A percentile compares a stretch with the other conserved stretches of the same genome.
Evolutionary conservation across 495 filamentous ascomycete genomes (phyloP).

Genomic region (Podospora fimiseda): DNA sequence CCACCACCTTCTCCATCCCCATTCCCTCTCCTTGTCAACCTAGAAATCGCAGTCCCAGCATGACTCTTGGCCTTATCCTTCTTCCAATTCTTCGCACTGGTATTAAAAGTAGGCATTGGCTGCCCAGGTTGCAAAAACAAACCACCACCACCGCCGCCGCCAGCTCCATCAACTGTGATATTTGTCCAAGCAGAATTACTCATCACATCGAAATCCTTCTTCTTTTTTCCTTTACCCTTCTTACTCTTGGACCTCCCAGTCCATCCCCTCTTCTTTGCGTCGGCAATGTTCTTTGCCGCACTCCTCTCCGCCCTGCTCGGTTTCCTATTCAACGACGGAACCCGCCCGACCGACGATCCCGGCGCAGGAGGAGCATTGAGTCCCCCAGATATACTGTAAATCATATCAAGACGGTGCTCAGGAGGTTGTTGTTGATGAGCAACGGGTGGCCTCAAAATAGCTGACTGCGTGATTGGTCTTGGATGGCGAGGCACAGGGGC

Average conservation of each 20-base stretch:
- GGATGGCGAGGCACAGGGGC: conserved; percentile 40
- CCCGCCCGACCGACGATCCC: conserved; percentile 39
- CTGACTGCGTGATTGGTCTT: conserved; percentile 28
- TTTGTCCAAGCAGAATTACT: conserved; percentile 46
- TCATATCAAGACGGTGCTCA: conserved; percentile 76
- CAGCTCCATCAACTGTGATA: conserved; percentile 9
- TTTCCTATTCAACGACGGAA: conserved; percentile 33
- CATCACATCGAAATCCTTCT: conserved; percentile 30
- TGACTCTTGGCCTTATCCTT: not conserved
- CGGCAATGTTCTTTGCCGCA: conserved; percentile 49
- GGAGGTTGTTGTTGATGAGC: too few species aligned
- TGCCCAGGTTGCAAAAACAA: too few species aligned
- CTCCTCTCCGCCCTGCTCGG: conserved; percentile 48
- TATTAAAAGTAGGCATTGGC: conserved; percentile 7
- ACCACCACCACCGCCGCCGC: not conserved
- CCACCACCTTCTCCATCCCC: too few species aligned
- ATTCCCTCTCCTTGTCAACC: conserved; percentile 31
- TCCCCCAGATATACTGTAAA: conserved; percentile 70
- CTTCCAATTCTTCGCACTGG: not conserved
- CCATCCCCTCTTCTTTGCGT: conserved; percentile 50
- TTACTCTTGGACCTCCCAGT: conserved; percentile 36
- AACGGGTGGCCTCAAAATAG: conserved; percentile 40
- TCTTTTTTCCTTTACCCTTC: conserved; percentile 24
- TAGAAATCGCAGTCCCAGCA: not conserved
- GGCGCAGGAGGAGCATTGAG: conserved; percentile 41